Evolutionary conservation across 345 rosid genomes (phyloP).

Genomic region (Moringa oleifera): DNA sequence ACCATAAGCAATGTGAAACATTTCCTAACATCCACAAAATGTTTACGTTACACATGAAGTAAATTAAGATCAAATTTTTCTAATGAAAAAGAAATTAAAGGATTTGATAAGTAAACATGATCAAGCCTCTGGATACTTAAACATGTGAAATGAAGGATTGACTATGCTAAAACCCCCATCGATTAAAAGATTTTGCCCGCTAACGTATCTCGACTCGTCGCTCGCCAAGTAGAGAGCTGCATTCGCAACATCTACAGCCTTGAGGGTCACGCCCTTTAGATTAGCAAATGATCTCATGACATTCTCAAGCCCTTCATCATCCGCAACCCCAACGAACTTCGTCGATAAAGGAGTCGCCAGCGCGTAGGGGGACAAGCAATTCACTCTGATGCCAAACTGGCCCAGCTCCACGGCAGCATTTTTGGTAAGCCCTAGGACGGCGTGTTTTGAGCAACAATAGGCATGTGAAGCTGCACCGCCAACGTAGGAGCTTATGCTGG

Average conservation of each 20-base stretch:
- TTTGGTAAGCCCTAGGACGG: constrained; percentile 54
- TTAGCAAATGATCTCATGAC: too few relatives aligned
- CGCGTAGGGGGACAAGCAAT: constrained; percentile 77
- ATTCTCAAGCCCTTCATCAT: too few relatives aligned
- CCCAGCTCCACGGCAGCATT: constrained; percentile 68
- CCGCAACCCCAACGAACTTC: neutral
- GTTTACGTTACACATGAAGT: too few relatives aligned
- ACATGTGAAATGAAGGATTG: too few relatives aligned
- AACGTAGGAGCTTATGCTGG: constrained; percentile 59
- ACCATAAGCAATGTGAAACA: too few relatives aligned
- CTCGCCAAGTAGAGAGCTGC: constrained; percentile 85
- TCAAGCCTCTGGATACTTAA: too few relatives aligned
- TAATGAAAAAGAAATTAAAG: too few relatives aligned
- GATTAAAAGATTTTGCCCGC: constrained; percentile 79
- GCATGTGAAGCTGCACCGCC: constrained; percentile 78
- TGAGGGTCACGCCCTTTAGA: constrained; percentile 6
- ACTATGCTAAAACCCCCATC: constrained; percentile 72
- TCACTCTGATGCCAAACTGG: constrained; percentile 58
- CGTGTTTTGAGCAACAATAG: constrained; percentile 50
- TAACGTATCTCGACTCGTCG: constrained; percentile 75
- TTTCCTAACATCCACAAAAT: too few relatives aligned
- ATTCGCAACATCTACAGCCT: constrained; percentile 66
- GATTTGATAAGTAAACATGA: too few relatives aligned
- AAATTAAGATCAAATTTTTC: too few relatives aligned
- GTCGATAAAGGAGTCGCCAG: constrained; percentile 47